A percentile compares a stretch with the other conserved stretches of the same genome.
Conservation (phyloP, 768 basidiomycete genomes). For the Phylloporus sp. region DNA sequence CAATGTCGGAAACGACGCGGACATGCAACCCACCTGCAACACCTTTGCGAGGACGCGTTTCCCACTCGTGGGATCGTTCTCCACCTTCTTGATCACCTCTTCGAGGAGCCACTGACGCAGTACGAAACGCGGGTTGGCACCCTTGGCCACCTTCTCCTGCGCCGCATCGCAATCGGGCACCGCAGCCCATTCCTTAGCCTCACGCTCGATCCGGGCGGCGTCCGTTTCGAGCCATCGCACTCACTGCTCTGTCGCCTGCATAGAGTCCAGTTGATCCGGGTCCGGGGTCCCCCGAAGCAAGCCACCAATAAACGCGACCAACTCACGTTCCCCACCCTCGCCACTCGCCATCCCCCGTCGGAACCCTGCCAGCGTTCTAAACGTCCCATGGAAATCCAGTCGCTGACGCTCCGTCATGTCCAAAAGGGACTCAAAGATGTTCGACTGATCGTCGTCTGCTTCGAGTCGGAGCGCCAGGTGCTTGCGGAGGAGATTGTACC, state of each 20-base stretch:
- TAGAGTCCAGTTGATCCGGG: constrained; percentile 39
- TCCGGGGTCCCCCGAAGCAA: constrained; percentile 48
- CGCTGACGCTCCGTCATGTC: constrained; percentile 63
- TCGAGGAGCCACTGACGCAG: constrained; percentile 95
- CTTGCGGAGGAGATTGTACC: constrained; percentile 66
- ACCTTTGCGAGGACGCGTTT: constrained; percentile 74
- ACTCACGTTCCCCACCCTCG: constrained; percentile 10
- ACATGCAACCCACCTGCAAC: constrained; percentile 62
- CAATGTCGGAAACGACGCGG: not conserved
- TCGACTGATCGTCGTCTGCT: constrained; percentile 52
- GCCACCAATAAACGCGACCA: constrained; percentile 40
- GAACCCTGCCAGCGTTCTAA: constrained; percentile 69
- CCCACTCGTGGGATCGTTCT: constrained; percentile 57
- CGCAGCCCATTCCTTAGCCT: constrained; percentile 43
- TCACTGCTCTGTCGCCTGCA: constrained; percentile 48
- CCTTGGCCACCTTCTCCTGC: constrained; percentile 46
- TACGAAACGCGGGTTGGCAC: constrained; percentile 85
- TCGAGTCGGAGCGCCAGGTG: constrained; percentile 70
- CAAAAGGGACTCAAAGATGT: constrained; percentile 64
- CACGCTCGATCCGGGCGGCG: constrained; percentile 50
- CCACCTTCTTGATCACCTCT: constrained; percentile 78
- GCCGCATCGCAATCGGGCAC: constrained; percentile 39
- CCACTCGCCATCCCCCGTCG: constrained; percentile 34
- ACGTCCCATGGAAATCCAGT: constrained; percentile 87
- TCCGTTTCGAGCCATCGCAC: constrained; percentile 61